A percentile compares a stretch with the other conserved stretches of the same genome.
phyloP scores from a whole-genome alignment of 768 basidiomycete genomes.

The Dioszegia crocea region DNA sequence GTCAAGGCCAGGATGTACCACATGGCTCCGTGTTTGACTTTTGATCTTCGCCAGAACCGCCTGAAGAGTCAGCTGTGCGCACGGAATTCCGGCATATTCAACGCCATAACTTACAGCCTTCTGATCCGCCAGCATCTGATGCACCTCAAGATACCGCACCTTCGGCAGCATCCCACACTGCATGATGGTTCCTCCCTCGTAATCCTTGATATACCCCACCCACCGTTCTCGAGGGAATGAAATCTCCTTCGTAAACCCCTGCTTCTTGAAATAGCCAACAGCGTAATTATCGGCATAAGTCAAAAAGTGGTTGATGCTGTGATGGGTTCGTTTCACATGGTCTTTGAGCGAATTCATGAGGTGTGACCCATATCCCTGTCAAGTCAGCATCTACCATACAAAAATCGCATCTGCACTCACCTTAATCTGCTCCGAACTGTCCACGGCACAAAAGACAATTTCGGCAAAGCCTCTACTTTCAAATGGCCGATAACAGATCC shows the following conservation, averaged over 20 bases:
- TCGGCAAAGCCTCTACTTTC: slow-evolving; percentile 92
- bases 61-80: slow-evolving; percentile 31
- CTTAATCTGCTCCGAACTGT: slow-evolving; percentile 95
- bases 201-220: slow-evolving; percentile 99
- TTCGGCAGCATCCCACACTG: slow-evolving; percentile 84
- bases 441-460: slow-evolving; percentile 97
- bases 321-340: slow-evolving; percentile 76
- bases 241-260: slow-evolving; percentile 97
- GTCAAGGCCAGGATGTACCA: slow-evolving; percentile 73
- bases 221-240: slow-evolving; percentile 82
- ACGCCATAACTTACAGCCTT: slow-evolving; percentile 59
- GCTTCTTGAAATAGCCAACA: slow-evolving; percentile 98
- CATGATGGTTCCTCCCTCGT: slow-evolving; percentile 99
- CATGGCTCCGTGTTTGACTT: slow-evolving; percentile 76
- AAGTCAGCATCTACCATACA: neutral
- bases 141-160: slow-evolving; percentile 80
- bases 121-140: slow-evolving; percentile 69
- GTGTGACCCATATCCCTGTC: slow-evolving; percentile 92
- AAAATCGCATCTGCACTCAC: slow-evolving; percentile 52
- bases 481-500: slow-evolving; percentile 95
- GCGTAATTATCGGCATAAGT: slow-evolving; percentile 99
- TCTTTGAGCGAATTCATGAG: slow-evolving; percentile 98
- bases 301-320: slow-evolving; percentile 86
- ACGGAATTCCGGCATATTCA: no score
- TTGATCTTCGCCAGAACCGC: slow-evolving; percentile 85